These are phyloP conservation scores for Ilyonectria robusta DNA, from an alignment of 2,329 filamentous ascomycete species.

Conservation along the genomic window DNA sequence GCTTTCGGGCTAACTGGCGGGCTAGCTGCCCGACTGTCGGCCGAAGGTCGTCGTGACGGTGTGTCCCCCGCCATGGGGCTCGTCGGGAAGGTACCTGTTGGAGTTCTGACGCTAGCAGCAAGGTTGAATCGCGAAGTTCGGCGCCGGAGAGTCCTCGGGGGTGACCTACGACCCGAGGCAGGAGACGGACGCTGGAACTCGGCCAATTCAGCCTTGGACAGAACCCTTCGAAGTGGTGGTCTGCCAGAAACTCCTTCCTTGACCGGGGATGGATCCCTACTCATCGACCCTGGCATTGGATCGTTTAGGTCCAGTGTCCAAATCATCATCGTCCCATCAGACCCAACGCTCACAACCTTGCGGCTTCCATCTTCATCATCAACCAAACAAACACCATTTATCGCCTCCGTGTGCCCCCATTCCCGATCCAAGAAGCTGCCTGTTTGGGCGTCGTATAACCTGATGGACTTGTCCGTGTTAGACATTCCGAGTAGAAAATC, in stretches of 20 bases:
- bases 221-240: slow-evolving; percentile 85
- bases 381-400: slow-evolving; percentile 85
- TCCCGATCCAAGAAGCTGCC: slow-evolving; percentile 87
- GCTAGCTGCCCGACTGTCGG: slow-evolving; percentile 61
- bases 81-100: slow-evolving; percentile 55
- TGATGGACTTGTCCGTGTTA: slow-evolving; percentile 94
- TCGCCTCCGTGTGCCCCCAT: slow-evolving; percentile 95
- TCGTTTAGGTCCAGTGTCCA: slow-evolving; percentile 74
- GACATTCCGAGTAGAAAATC: slow-evolving; percentile 88
- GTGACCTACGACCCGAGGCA: slow-evolving; percentile 66
- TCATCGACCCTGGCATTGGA: slow-evolving; percentile 55
- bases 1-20: slow-evolving; percentile 66
- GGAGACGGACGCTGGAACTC: slow-evolving; percentile 76
- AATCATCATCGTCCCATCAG: slow-evolving; percentile 87
- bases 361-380: slow-evolving; percentile 70
- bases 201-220: slow-evolving; percentile 89
- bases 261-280: slow-evolving; percentile 68
- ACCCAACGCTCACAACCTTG: slow-evolving; percentile 80
- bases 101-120: slow-evolving; percentile 54
- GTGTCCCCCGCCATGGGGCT: slow-evolving; percentile 62
- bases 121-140: slow-evolving; percentile 69
- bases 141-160: slow-evolving; percentile 67
- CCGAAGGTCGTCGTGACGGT: slow-evolving; percentile 64
- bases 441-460: slow-evolving; percentile 85
- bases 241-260: slow-evolving; percentile 69